Conservation (phyloP, 345 rosid species). For the Litchi chinensis region DNA sequence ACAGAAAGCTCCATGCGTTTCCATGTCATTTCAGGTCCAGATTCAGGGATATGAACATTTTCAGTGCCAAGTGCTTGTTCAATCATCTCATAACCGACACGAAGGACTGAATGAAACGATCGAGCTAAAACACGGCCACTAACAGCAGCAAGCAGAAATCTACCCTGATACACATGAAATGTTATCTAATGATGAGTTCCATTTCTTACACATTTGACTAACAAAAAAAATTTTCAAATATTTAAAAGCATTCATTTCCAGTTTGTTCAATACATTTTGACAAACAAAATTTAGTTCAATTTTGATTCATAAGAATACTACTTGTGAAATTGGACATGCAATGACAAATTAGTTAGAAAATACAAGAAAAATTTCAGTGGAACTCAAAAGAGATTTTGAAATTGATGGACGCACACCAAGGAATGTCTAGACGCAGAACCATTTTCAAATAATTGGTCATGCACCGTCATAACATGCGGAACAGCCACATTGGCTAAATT, state of each 20-base stretch:
- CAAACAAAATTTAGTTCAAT: not conserved
- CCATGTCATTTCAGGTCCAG: constrained; percentile 92
- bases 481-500: not conserved
- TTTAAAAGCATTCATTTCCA: not conserved
- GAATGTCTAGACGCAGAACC: not conserved
- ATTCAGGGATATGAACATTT: constrained; percentile 66
- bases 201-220: constrained; percentile 5
- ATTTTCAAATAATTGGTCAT: constrained; percentile 1
- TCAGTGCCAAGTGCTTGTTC: constrained; percentile 83
- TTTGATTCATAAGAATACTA: not conserved
- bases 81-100: constrained; percentile 84
- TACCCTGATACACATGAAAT: constrained; percentile 60
- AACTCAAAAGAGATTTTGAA: not conserved
- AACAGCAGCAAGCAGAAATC: constrained; percentile 96
- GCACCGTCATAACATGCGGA: not conserved
- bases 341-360: not conserved
- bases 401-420: not conserved
- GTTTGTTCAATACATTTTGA: constrained; percentile 1
- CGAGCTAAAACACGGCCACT: constrained; percentile 96
- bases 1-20: constrained; percentile 88
- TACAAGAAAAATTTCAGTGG: not conserved
- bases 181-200: constrained; percentile 10
- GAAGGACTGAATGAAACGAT: constrained; percentile 88
- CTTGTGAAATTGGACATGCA: not conserved
- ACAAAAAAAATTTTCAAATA: not conserved